Evolutionary conservation across 805 yeast genomes (phyloP).

Genomic region (Sugiyamaella smithiae): DNA sequence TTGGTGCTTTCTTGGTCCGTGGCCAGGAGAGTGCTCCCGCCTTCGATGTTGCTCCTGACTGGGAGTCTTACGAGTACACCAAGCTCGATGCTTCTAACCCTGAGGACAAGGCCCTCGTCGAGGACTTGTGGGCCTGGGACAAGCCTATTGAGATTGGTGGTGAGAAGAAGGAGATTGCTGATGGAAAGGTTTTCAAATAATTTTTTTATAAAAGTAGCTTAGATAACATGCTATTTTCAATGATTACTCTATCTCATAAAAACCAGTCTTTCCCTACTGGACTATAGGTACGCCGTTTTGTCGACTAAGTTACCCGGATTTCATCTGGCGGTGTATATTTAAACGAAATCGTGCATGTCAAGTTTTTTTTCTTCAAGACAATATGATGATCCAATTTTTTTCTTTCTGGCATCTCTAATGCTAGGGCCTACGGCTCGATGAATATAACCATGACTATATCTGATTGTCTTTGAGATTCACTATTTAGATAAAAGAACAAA

Average conservation of each 20-base stretch:
- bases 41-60: conserved; percentile 97
- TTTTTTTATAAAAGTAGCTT: conserved; percentile 4
- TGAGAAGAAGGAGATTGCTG: conserved; percentile 81
- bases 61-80: conserved; percentile 88
- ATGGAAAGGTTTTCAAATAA: conserved; percentile 97
- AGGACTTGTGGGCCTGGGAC: conserved; percentile 98
- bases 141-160: conserved; percentile 82
- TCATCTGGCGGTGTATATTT: too few species aligned
- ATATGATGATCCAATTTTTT: conserved; percentile 22
- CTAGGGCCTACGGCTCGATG: conserved; percentile 30
- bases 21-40: conserved; percentile 92
- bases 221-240: too few species aligned
- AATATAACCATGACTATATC: conserved; percentile 27
- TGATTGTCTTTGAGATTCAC: conserved; percentile 12
- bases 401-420: conserved; percentile 34
- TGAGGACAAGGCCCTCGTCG: conserved; percentile 74
- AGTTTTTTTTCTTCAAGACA: conserved; percentile 14
- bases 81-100: conserved; percentile 77
- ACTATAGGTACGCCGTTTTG: too few species aligned
- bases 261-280: too few species aligned
- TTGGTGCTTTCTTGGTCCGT: conserved; percentile 92
- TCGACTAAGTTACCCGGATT: too few species aligned
- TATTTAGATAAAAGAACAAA: too few species aligned
- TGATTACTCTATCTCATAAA: too few species aligned
- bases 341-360: too few species aligned